phyloP scores from a whole-genome alignment of 371 early-diverging fungal genomes.

The Rhizopus arrhizus region DNA sequence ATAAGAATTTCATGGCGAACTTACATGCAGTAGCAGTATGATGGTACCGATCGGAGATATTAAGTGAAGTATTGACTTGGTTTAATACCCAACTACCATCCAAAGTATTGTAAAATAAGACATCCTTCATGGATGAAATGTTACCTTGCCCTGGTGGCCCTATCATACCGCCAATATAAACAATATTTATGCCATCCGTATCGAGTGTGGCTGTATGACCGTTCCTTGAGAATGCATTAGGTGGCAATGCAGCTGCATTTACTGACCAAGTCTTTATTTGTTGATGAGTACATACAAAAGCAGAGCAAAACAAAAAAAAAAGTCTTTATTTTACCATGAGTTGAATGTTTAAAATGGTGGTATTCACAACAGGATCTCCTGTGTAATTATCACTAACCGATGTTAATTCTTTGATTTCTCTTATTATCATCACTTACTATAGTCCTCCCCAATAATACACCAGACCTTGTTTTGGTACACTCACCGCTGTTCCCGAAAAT shows the following conservation, averaged over 20 bases:
- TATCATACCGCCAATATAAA: conserved; percentile 22
- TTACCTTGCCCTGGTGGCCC: neutral
- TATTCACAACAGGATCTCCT: conserved; percentile 12
- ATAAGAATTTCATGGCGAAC: neutral
- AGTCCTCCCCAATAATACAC: conserved; percentile 26
- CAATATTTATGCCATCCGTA: conserved; percentile 12
- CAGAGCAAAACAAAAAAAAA: neutral
- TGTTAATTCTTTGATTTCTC: neutral
- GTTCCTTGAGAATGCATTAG: conserved; percentile 6
- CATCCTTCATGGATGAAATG: conserved; percentile 11
- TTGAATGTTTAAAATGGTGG: conserved; percentile 8
- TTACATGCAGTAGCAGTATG: conserved; percentile 24
- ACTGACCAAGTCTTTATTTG: neutral
- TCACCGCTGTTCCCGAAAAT: conserved; percentile 20
- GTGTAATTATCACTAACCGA: conserved; percentile 15
- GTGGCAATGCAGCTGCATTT: conserved; percentile 4
- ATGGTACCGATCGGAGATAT: conserved; percentile 14
- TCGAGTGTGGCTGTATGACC: conserved; percentile 24
- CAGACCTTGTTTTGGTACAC: conserved; percentile 9
- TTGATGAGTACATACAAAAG: too few species aligned
- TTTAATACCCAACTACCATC: conserved; percentile 12
- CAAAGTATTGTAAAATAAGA: conserved; percentile 16
- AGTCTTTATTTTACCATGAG: neutral
- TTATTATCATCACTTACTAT: conserved; percentile 12
- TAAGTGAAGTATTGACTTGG: conserved; percentile 5